Conservation (phyloP, 371 early-diverging fungal genomes). For the Parasitella parasitica region DNA sequence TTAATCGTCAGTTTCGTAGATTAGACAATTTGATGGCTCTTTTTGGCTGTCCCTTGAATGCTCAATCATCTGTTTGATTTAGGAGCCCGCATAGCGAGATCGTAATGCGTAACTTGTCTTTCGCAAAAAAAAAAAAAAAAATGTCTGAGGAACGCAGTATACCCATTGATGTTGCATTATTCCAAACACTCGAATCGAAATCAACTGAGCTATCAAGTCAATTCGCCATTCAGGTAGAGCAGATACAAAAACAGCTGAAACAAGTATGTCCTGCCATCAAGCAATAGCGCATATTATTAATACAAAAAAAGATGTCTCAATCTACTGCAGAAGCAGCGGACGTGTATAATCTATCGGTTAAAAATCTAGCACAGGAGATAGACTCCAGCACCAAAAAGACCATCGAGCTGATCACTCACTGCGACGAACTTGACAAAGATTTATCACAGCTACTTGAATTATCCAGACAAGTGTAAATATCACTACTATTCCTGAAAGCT, state of each 20-base stretch:
- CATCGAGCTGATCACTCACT: conserved; percentile 24
- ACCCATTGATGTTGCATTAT: conserved; percentile 13
- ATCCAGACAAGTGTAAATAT: conserved; percentile 24
- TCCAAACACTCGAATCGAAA: conserved; percentile 15
- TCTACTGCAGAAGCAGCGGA: conserved; percentile 20
- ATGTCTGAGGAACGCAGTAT: background rate
- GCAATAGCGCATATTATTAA: background rate
- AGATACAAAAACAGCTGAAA: conserved; percentile 18
- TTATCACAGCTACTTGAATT: conserved; percentile 19
- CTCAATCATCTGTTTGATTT: background rate
- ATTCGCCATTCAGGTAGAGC: conserved; percentile 9
- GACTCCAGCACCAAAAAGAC: conserved; percentile 18
- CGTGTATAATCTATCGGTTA: conserved; percentile 6
- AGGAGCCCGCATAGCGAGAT: background rate
- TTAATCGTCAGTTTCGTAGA: no score
- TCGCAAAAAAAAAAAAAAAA: no score
- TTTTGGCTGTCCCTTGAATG: background rate
- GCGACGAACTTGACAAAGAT: conserved; percentile 33
- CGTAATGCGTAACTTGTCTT: no score
- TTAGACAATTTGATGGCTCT: background rate
- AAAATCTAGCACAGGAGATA: conserved; percentile 13
- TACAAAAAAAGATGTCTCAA: conserved; percentile 12
- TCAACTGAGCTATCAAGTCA: conserved; percentile 10
- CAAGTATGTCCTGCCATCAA: conserved; percentile 1
- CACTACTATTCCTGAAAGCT: background rate